phyloP scores from a whole-genome alignment of 306 rosid species.

The Gleditsia sinensis region DNA sequence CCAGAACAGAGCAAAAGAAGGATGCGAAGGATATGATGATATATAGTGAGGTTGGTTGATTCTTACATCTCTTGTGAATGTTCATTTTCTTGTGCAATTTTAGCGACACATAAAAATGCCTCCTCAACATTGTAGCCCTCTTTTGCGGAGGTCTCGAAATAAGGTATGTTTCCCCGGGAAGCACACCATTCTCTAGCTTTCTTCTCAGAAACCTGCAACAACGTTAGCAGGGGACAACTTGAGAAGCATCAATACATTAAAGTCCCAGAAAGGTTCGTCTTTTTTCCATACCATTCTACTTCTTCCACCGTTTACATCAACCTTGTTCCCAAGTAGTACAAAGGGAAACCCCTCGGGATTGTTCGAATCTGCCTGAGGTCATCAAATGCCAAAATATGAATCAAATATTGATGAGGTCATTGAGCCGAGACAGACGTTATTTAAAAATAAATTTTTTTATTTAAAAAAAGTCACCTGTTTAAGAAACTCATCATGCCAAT shows the following conservation, averaged over 20 bases:
- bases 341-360: conserved; percentile 6
- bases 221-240: background rate
- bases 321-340: conserved; percentile 15
- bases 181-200: conserved; percentile 9
- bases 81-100: background rate
- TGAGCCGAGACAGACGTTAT: too few relatives aligned
- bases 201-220: background rate
- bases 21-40: background rate
- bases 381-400: background rate
- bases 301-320: background rate
- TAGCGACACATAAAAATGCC: conserved; percentile 15
- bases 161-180: conserved; percentile 11
- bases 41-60: background rate
- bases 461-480: conserved; percentile 9
- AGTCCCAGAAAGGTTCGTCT: background rate
- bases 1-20: too few relatives aligned
- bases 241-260: background rate
- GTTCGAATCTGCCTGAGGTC: background rate
- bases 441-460: too few relatives aligned
- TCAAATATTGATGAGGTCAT: too few relatives aligned
- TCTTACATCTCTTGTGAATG: background rate
- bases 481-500: conserved; percentile 64
- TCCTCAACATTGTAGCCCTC: conserved; percentile 9
- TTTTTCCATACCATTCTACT: conserved; percentile 1
- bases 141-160: conserved; percentile 11